phyloP scores from a whole-genome alignment of 192 early-diverging fungal species.

The Backusella psychrophila region DNA sequence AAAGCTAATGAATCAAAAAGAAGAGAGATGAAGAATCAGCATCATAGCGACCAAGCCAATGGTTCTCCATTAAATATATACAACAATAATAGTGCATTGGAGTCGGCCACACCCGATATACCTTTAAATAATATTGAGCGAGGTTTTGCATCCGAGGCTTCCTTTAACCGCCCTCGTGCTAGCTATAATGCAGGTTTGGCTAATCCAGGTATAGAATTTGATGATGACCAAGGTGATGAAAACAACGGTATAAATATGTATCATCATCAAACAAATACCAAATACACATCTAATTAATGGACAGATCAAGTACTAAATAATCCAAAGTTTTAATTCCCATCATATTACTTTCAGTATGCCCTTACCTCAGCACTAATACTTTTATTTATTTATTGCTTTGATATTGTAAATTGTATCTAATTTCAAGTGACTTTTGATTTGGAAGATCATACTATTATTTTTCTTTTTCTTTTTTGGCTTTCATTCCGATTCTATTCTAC shows the following conservation, averaged over 20 bases:
- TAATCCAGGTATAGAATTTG: not conserved
- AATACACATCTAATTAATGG: slow-evolving; percentile 1
- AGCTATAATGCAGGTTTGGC: slow-evolving; percentile 4
- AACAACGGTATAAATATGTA: not conserved
- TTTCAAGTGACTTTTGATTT: slow-evolving; percentile 4
- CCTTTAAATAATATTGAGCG: not conserved
- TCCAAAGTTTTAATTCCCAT: not conserved
- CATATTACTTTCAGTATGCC: not conserved
- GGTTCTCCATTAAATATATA: not conserved
- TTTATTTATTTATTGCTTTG: not conserved
- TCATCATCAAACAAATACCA: not conserved
- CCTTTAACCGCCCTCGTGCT: not conserved
- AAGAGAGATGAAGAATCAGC: not conserved
- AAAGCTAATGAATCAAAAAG: not conserved
- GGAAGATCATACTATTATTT: not conserved
- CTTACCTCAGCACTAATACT: not conserved
- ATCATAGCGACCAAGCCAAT: not conserved
- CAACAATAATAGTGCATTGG: not conserved
- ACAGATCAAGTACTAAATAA: not conserved
- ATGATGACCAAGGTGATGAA: not conserved
- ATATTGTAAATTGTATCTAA: not conserved
- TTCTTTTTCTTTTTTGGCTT: not conserved
- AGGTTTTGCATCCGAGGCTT: not conserved
- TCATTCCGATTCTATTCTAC: not conserved
- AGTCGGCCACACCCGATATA: not conserved